Base-by-base conservation (phyloP, 2,329 filamentous ascomycete species). In the Xylaria arbuscula region DNA sequence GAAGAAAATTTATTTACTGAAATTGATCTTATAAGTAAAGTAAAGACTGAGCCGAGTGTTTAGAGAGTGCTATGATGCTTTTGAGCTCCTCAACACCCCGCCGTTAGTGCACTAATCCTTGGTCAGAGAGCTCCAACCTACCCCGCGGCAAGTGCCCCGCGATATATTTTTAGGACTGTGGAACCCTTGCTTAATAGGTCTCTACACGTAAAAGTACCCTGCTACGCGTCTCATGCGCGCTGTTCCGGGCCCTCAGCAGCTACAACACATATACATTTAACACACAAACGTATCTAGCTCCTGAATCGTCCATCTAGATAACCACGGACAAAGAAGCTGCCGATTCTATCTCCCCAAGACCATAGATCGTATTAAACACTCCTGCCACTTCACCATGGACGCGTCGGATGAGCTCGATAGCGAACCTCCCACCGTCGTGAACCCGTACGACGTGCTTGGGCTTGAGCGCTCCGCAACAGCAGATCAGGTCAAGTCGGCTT, bases 401-500 rank as follows among this genome's bases (percentile, higher is more conserved):
- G 78, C 83, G 57, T 76, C 79, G 22, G 86, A 90, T 57, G 87
- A 91, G 45, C 76, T 83, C 28, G 83, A 87, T 32, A 85, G 84
- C 65, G 86, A 88, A 45, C 90, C 88, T 0, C 92, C 92, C 0
- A 76, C 76, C 19, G 89, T 92, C 51, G 51, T 36, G 15, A 84
- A 92, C 74, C 95, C 96, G 0, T 99, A 99, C 77, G 87, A 90
- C 74, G 88, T 95, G 62, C 89, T 99, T 9, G 87, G 85, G 24
- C 80, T 99, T 48, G 86, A 90, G 45, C 88, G 88, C 69, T 83
- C 87, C 61, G 94, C 94, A 15, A 92, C 92, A 0, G 82, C 89
- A 48, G 89, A 93, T 70, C 88, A 97, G 76, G 88, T 99, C 82
- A 98, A 97, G 79, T 89, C 89, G 19, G 93, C 95, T 19, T 99